Percentiles rank a stretch among this genome's conserved stretches.
Conservation (phyloP, 2,329 filamentous ascomycete species). For the Botrytis galanthina region DNA sequence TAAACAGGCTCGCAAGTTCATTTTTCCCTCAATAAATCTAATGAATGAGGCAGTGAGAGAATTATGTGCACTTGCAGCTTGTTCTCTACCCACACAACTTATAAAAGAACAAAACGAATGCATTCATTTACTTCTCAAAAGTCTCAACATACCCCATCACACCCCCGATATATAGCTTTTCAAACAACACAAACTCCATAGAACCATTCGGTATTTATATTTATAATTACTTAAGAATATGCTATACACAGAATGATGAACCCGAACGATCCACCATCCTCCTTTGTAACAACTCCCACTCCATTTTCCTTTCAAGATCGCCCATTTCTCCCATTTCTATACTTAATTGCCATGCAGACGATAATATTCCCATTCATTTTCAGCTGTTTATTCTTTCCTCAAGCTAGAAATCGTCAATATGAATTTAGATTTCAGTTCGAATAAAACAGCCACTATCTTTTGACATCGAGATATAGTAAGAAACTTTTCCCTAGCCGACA, state of each 20-base stretch:
- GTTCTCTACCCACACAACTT: neutral
- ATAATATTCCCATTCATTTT: neutral
- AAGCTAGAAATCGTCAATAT: neutral
- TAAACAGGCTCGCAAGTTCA: neutral
- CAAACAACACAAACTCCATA: neutral
- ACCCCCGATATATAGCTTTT: neutral
- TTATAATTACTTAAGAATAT: constrained; percentile 12
- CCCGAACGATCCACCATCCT: neutral
- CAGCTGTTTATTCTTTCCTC: neutral
- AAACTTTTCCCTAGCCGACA: neutral
- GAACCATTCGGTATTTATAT: neutral
- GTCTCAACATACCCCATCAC: neutral
- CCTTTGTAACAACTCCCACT: neutral
- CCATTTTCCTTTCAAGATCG: neutral
- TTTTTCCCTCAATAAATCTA: no score
- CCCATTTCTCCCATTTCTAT: neutral
- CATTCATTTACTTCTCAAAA: neutral
- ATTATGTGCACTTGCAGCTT: neutral
- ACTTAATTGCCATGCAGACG: neutral
- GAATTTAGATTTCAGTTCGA: neutral
- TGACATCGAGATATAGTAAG: neutral
- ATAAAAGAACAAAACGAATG: neutral
- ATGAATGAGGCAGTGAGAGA: neutral
- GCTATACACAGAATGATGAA: neutral
- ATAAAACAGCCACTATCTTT: neutral